These are phyloP conservation scores for Hypomyces perniciosus DNA, from an alignment of 2,329 filamentous ascomycete genomes.

Conservation along the genomic window DNA sequence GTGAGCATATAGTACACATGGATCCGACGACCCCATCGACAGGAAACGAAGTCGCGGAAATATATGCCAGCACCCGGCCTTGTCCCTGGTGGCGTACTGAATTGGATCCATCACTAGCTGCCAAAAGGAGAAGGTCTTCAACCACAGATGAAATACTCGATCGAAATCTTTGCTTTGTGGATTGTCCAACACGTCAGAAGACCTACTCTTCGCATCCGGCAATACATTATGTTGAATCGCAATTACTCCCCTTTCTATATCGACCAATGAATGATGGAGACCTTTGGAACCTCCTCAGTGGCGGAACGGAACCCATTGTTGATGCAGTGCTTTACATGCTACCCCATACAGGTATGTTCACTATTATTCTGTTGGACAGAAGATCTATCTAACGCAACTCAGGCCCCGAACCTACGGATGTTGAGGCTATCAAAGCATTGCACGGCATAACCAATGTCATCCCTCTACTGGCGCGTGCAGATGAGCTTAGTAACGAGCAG, in stretches of 20 bases:
- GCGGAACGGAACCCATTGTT: constrained; percentile 75
- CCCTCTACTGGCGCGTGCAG: constrained; percentile 71
- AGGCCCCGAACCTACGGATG: constrained; percentile 42
- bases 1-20: constrained; percentile 89
- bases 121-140: constrained; percentile 58
- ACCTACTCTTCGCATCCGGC: constrained; percentile 42
- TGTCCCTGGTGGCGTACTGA: constrained; percentile 90
- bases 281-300: constrained; percentile 69
- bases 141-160: constrained; percentile 71
- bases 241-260: constrained; percentile 24
- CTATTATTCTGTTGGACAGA: not conserved
- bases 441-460: constrained; percentile 75
- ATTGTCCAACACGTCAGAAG: constrained; percentile 61
- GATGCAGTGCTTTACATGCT: constrained; percentile 83
- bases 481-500: constrained; percentile 57
- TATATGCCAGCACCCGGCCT: constrained; percentile 73
- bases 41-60: constrained; percentile 48
- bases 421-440: constrained; percentile 66
- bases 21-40: constrained; percentile 52
- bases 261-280: constrained; percentile 66
- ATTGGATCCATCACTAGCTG: constrained; percentile 52
- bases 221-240: constrained; percentile 63
- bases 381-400: constrained; percentile 15
- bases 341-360: constrained; percentile 53
- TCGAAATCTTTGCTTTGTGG: constrained; percentile 88